Base-by-base conservation (phyloP, 768 basidiomycete species). In the Pisolithus sp. region DNA sequence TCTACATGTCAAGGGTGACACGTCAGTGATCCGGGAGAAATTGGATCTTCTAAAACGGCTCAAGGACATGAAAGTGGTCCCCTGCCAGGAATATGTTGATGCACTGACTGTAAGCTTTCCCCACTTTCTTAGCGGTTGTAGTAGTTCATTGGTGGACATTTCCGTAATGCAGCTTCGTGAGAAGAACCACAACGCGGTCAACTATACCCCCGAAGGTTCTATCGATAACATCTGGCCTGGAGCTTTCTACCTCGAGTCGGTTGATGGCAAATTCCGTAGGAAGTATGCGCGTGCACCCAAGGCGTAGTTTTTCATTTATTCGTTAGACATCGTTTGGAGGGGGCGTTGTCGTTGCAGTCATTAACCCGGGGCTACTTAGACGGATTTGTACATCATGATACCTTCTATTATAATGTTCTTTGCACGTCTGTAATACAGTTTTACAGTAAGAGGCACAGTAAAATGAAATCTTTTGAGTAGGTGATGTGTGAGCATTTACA, bases 191-290 rank as follows among this genome's bases (percentile, higher is more conserved):
- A 95, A 94, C 61, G 83, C 90, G 15, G 82, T 77, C 23, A 76
- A 82, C 59, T 99, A 89, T 75, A 79, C 80, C 3, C 96, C 96
- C 12, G 77, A 81, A 47, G 96, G 96, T 43, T 84, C 82, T 21
- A 69, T 93, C 53, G 89, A 93, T 55, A 87, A 96, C 78, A 86
- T 99, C 68, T 93, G 91, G 89, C 85, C 89, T 4, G 93, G 93
- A 42, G 76, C 86, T 18, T 98, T 86, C 76, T 98, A 97, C 79
- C 87, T 99, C 58, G 85, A 86, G 56, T 80, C 76, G 64, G 85
- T 95, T 61, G 96, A 98, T 72, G 73, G 76, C 61, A 93, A 93
- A 72, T 93, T 85, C 81, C 78, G 96, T 61, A 81, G 96, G 66
- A 92, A 87, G 69, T 99, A 99, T 71, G 71, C 76, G 53, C 67